Evolutionary conservation across 1,284 basidiomycete genomes (phyloP).

Genomic region (Moniliella sp.): DNA sequence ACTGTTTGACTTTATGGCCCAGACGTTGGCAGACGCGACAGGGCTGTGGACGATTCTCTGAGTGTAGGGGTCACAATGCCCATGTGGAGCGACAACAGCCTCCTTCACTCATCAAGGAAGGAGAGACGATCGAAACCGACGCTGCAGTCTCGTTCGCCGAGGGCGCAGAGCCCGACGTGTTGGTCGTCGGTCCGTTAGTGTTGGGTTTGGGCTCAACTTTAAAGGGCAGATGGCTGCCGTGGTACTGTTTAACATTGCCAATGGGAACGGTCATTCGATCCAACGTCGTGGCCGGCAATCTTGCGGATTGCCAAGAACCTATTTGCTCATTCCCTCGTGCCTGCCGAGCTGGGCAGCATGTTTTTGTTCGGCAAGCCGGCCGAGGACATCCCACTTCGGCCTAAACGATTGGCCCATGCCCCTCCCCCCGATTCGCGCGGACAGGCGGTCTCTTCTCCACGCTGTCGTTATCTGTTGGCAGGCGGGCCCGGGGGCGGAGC

Average conservation of each 20-base stretch:
- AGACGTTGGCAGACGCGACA: constrained; percentile 43
- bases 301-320: constrained; percentile 96
- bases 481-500: too few species aligned
- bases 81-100: too few species aligned
- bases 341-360: constrained; percentile 68
- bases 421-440: constrained; percentile 58
- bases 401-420: constrained; percentile 46
- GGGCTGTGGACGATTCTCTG: constrained; percentile 21
- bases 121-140: too few species aligned
- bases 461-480: constrained; percentile 65
- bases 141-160: too few species aligned
- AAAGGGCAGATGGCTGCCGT: constrained; percentile 89
- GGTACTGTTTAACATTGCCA: constrained; percentile 88
- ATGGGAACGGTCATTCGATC: constrained; percentile 81
- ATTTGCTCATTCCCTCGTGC: constrained; percentile 69
- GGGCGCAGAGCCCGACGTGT: constrained; percentile 69
- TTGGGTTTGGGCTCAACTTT: constrained; percentile 84
- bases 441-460: constrained; percentile 73
- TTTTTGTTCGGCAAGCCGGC: constrained; percentile 39
- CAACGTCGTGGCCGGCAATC: constrained; percentile 74
- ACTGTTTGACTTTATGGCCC: constrained; percentile 86
- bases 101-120: too few species aligned
- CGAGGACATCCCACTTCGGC: constrained; percentile 12
- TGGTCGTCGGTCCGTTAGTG: constrained; percentile 73
- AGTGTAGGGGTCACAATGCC: too few species aligned